phyloP scores from a whole-genome alignment of 1,284 basidiomycete species.

The Tilletia caries region DNA sequence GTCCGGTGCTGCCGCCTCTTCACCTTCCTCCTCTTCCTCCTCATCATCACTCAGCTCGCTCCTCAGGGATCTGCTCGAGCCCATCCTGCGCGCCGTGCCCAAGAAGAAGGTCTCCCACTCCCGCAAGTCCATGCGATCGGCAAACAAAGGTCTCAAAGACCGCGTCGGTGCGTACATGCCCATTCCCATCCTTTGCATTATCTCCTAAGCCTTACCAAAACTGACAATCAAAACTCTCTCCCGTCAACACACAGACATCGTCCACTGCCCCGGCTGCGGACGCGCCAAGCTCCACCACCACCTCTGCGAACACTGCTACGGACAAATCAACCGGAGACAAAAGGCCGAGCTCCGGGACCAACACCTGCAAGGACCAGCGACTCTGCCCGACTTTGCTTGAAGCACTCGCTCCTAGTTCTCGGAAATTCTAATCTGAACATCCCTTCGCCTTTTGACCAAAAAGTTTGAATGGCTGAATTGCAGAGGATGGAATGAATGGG shows the following conservation, averaged over 20 bases:
- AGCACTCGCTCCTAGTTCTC: too few species aligned
- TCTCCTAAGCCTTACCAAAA: not conserved
- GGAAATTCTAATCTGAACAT: too few species aligned
- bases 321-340: conserved; percentile 68
- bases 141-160: conserved; percentile 92
- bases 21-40: conserved; percentile 1
- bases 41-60: not conserved
- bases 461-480: too few species aligned
- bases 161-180: conserved; percentile 66
- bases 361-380: too few species aligned
- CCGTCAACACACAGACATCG: conserved; percentile 66
- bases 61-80: conserved; percentile 6
- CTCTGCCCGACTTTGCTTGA: too few species aligned
- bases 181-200: conserved; percentile 9
- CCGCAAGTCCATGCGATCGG: conserved; percentile 86
- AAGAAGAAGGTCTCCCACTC: conserved; percentile 93
- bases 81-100: conserved; percentile 81
- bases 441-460: too few species aligned
- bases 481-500: too few species aligned
- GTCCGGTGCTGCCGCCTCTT: not conserved
- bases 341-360: conserved; percentile 20
- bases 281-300: conserved; percentile 82
- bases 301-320: conserved; percentile 80
- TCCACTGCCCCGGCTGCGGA: conserved; percentile 88
- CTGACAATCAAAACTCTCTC: not conserved